phyloP scores from a whole-genome alignment of 164 flowering plant genomes.

The Vitis vinifera region ASM3070453v1 NC_081822.1:1458001-1458500 shows the following conservation, averaged over 20 bases:
- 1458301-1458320: too few relatives aligned
- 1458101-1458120: background rate
- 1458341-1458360: too few relatives aligned
- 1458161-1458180: constrained; percentile 97
- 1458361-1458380: too few relatives aligned
- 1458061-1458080: background rate
- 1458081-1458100: background rate
- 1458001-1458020: background rate
- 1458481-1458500: background rate
- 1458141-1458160: constrained; percentile 92
- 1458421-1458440: too few relatives aligned
- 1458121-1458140: constrained; percentile 95
- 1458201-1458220: constrained; percentile 85
- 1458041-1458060: background rate
- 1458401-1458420: too few relatives aligned
- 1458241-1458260: constrained; percentile 73
- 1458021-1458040: background rate
- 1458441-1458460: too few relatives aligned
- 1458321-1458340: too few relatives aligned
- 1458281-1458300: too few relatives aligned
- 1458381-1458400: too few relatives aligned
- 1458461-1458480: background rate
- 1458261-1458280: background rate
- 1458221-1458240: constrained; percentile 88
- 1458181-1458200: constrained; percentile 96